These are phyloP conservation scores for Trichosporon ovoides DNA, from an alignment of 1,284 basidiomycete genomes.

Conservation along the genomic window DNA sequence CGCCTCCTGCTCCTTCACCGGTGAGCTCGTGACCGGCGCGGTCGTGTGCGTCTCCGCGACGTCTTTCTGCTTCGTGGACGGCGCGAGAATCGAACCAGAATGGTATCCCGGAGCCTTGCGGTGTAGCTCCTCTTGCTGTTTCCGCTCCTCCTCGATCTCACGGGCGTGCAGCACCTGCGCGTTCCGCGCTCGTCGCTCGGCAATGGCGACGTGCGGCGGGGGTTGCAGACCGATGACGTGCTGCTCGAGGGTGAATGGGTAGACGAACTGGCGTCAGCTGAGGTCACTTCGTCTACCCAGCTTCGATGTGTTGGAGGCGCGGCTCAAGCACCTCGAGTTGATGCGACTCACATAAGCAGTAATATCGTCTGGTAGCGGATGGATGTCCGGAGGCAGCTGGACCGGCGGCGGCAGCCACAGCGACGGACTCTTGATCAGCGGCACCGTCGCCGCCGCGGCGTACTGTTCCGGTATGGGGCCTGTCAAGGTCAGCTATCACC, in stretches of 20 bases:
- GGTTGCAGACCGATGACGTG: slow-evolving; percentile 70
- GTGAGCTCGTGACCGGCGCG: not conserved
- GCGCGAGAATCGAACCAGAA: slow-evolving; percentile 39
- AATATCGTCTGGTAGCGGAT: slow-evolving; percentile 82
- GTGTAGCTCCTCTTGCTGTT: slow-evolving; percentile 51
- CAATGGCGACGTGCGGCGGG: slow-evolving; percentile 61
- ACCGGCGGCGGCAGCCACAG: slow-evolving; percentile 78
- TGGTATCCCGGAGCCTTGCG: slow-evolving; percentile 47
- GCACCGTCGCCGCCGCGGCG: slow-evolving; percentile 64
- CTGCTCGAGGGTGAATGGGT: slow-evolving; percentile 83
- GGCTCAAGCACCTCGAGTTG: not conserved
- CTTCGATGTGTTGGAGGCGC: no score
- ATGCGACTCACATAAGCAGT: slow-evolving; percentile 66
- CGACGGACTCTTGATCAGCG: slow-evolving; percentile 83
- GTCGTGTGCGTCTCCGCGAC: not conserved
- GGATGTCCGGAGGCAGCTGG: slow-evolving; percentile 77
- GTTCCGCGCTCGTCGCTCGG: slow-evolving; percentile 60
- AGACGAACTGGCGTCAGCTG: slow-evolving; percentile 68
- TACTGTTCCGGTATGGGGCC: slow-evolving; percentile 57
- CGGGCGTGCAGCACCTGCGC: slow-evolving; percentile 64
- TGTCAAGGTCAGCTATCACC: slow-evolving; percentile 15
- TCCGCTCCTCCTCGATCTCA: slow-evolving; percentile 69
- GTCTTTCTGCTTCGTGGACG: slow-evolving; percentile 15
- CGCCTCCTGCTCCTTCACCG: not conserved
- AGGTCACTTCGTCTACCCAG: no score